Evolutionary conservation across 2,329 filamentous ascomycete species (phyloP), one percentile per base, ranked within the genome.

Genomic region (Beauveria brongniartii): DNA sequence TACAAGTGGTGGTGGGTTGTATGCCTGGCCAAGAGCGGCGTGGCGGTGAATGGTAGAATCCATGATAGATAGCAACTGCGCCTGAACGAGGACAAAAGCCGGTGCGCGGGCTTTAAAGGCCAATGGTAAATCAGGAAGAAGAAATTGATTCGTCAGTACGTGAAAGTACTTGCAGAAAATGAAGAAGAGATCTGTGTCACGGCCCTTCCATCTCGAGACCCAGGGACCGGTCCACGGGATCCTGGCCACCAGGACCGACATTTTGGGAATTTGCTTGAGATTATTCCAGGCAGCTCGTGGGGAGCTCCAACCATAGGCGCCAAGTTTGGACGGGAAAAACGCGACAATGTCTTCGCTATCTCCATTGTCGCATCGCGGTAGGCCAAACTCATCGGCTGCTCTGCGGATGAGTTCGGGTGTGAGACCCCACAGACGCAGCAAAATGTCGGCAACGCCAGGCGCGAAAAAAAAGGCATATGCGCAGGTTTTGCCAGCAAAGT

Each of bases 401-500:
- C 91, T 85, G 64, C 89, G 84, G 69, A 96, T 80, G 47, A 85
- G 77, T 61, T 87, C 85, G 3, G 87, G 77, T 2, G 86, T 84
- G 22, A 91, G 79, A 43, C 84, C 85, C 92, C 92, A 96, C 5
- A 96, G 77, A 18, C 91, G 85, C 28, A 93, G 84, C 54, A 96
- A 79, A 55, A 96, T 84, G 69, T 96, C 91, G 8, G 91, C 89
- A 59, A 96, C 84, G 5, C 91, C 91, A 0, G 91, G 91, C 30
- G 90, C 92, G 69, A 96, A 97, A 75, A 93, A 94, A 73, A 96
- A 96, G 34, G 91, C 92, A 72, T 95, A 96, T 2, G 92, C 92
- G 69, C 90, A 93, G 4, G 91, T 90, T 74, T 94, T 95, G 63
- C 91, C 92, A 59, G 90, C 91, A 71, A 96, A 96, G 34, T 89